These are phyloP conservation scores for Abrus pulchellus DNA, from an alignment of 306 rosid genomes.

Conservation along the genomic window DNA sequence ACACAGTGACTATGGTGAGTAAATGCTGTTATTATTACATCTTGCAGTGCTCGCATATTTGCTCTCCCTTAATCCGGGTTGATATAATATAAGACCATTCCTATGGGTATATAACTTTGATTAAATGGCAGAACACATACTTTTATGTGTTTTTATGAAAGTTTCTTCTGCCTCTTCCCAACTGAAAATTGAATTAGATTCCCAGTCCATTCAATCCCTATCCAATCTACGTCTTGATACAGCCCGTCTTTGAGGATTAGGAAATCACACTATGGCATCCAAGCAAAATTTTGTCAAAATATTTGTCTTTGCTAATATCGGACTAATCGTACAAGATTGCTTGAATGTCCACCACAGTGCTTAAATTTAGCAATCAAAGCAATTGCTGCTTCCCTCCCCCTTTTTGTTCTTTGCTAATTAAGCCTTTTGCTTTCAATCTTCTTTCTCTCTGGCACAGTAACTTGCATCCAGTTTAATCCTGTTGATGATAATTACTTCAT, in stretches of 20 bases:
- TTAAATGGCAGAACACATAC: slow-evolving; percentile 6
- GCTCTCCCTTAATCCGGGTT: slow-evolving; percentile 32
- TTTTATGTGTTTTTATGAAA: slow-evolving; percentile 7
- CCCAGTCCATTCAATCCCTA: neutral
- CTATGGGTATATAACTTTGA: slow-evolving; percentile 7
- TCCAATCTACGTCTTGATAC: slow-evolving; percentile 12
- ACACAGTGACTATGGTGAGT: slow-evolving; percentile 96
- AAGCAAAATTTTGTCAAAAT: slow-evolving; percentile 26
- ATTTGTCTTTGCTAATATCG: slow-evolving; percentile 19
- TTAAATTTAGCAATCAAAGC: slow-evolving; percentile 41
- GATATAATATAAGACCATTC: slow-evolving; percentile 30
- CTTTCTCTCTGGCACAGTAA: slow-evolving; percentile 77
- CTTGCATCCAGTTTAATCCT: slow-evolving; percentile 99
- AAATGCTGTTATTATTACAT: slow-evolving; percentile 28
- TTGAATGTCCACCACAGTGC: slow-evolving; percentile 25
- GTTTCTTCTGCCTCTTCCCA: slow-evolving; percentile 30
- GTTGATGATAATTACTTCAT: slow-evolving; percentile 98
- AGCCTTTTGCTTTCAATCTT: slow-evolving; percentile 51
- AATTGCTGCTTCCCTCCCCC: neutral
- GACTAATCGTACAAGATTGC: slow-evolving; percentile 24
- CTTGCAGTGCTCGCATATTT: slow-evolving; percentile 35
- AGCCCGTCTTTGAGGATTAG: slow-evolving; percentile 23
- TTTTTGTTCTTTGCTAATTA: slow-evolving; percentile 56
- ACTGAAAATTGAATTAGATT: slow-evolving; percentile 19
- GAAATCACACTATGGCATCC: neutral